These are phyloP conservation scores for Artemisia annua DNA, from an alignment of 129 eudicot genomes.

Conservation along the genomic window DNA sequence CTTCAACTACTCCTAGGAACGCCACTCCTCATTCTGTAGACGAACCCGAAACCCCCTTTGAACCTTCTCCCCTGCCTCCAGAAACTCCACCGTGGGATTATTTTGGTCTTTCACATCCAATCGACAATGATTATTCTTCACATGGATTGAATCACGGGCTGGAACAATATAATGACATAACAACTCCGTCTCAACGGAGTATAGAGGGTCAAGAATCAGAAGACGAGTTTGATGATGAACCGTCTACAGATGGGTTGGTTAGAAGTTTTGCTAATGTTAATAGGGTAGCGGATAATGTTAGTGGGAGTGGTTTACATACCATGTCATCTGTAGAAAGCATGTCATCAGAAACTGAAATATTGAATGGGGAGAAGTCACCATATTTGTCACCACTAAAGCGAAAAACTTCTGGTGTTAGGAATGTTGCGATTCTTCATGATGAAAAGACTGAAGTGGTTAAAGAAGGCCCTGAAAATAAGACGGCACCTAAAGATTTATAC, in stretches of 20 bases:
- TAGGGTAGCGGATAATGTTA: constrained; percentile 41
- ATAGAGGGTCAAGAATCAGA: constrained; percentile 55
- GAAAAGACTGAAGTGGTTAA: constrained; percentile 44
- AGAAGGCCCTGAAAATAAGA: constrained; percentile 52
- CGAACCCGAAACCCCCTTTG: constrained; percentile 44
- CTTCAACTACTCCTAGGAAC: constrained; percentile 57
- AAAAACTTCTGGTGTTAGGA: constrained; percentile 43
- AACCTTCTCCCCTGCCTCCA: constrained; percentile 33
- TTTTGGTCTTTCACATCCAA: constrained; percentile 76
- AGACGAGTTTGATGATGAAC: constrained; percentile 96
- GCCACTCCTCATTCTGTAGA: constrained; percentile 46
- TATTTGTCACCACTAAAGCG: constrained; percentile 65
- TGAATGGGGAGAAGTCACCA: constrained; percentile 56
- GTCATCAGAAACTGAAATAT: constrained; percentile 44
- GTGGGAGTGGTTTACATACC: constrained; percentile 36
- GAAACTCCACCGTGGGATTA: constrained; percentile 92
- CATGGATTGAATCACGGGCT: constrained; percentile 43
- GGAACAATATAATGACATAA: constrained; percentile 34
- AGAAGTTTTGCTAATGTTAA: constrained; percentile 82
- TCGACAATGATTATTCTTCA: constrained; percentile 59
- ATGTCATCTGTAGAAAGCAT: constrained; percentile 42
- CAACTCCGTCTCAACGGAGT: constrained; percentile 29
- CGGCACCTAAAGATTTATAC: constrained; percentile 67
- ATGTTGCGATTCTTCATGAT: constrained; percentile 37
- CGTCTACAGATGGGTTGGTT: constrained; percentile 61